These are phyloP conservation scores for Macrolepiota fuliginosa DNA, from an alignment of 768 basidiomycete species.

Conservation along the genomic window DNA sequence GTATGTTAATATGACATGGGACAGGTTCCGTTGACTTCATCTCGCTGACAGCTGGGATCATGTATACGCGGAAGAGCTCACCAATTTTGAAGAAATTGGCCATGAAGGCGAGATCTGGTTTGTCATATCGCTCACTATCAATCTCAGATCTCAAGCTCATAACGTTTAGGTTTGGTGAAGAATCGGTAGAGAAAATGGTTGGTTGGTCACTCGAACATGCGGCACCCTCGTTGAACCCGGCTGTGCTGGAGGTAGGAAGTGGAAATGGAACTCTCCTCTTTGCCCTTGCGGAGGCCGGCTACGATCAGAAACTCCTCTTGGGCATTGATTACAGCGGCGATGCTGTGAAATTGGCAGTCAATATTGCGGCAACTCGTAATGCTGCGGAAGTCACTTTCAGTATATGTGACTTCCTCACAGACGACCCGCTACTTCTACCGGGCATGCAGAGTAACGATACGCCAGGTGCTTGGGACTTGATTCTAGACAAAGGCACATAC, in stretches of 20 bases:
- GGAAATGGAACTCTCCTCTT: constrained; percentile 81
- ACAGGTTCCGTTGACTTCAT: constrained; percentile 1
- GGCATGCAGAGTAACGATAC: constrained; percentile 17
- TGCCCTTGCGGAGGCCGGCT: constrained; percentile 66
- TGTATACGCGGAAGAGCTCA: constrained; percentile 69
- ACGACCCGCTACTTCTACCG: constrained; percentile 40
- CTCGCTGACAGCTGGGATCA: constrained; percentile 63
- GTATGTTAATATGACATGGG: constrained; percentile 38
- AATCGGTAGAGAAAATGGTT: constrained; percentile 77
- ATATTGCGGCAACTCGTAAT: constrained; percentile 48
- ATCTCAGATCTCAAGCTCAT: neutral
- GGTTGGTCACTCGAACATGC: constrained; percentile 62
- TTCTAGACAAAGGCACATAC: constrained; percentile 87
- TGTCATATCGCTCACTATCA: constrained; percentile 18
- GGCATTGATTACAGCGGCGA: constrained; percentile 81
- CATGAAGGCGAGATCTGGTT: constrained; percentile 89
- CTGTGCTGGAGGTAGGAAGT: constrained; percentile 72
- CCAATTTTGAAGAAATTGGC: constrained; percentile 71
- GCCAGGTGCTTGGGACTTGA: constrained; percentile 59
- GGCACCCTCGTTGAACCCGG: constrained; percentile 44
- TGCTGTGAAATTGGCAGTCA: constrained; percentile 61
- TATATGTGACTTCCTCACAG: constrained; percentile 62
- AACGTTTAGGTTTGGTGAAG: constrained; percentile 71
- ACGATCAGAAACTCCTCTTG: constrained; percentile 44
- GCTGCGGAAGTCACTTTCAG: constrained; percentile 49